Percentiles rank a stretch among this genome's conserved stretches.
Evolutionary conservation across 768 basidiomycete species (phyloP).

Genomic region (Lentinula raphanica): DNA sequence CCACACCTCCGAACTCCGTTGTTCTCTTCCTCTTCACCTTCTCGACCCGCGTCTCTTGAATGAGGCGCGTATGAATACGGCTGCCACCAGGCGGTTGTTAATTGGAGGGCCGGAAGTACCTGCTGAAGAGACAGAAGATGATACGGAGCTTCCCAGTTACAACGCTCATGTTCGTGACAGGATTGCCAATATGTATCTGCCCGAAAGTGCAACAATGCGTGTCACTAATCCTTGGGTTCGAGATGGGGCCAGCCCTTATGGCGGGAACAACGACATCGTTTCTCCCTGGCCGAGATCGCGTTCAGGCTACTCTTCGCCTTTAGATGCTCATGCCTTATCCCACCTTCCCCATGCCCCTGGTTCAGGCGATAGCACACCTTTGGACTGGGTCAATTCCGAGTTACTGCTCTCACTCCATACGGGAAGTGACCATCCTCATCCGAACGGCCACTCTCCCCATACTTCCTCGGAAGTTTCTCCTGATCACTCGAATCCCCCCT

Average conservation of each 20-base stretch:
- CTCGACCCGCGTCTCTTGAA: conserved; percentile 68
- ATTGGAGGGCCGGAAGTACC: conserved; percentile 35
- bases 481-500: conserved; percentile 18
- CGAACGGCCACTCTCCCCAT: neutral
- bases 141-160: conserved; percentile 82
- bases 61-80: conserved; percentile 69
- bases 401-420: conserved; percentile 56
- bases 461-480: conserved; percentile 3
- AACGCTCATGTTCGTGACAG: conserved; percentile 86
- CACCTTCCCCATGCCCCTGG: conserved; percentile 44
- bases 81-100: conserved; percentile 71
- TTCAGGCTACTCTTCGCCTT: conserved; percentile 35
- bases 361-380: conserved; percentile 38
- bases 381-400: conserved; percentile 85
- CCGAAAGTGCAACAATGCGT: conserved; percentile 58
- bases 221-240: conserved; percentile 60
- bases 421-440: conserved; percentile 24
- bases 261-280: conserved; percentile 14
- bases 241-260: conserved; percentile 32
- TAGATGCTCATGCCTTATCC: conserved; percentile 30
- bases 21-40: conserved; percentile 84
- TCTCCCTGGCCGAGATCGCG: conserved; percentile 16
- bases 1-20: conserved; percentile 91
- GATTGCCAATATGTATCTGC: conserved; percentile 71
- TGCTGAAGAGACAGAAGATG: conserved; percentile 48